Evolutionary conservation across 2,329 filamentous ascomycete species (phyloP).

Genomic region (Dryadomyces quercus-mongolicae): DNA sequence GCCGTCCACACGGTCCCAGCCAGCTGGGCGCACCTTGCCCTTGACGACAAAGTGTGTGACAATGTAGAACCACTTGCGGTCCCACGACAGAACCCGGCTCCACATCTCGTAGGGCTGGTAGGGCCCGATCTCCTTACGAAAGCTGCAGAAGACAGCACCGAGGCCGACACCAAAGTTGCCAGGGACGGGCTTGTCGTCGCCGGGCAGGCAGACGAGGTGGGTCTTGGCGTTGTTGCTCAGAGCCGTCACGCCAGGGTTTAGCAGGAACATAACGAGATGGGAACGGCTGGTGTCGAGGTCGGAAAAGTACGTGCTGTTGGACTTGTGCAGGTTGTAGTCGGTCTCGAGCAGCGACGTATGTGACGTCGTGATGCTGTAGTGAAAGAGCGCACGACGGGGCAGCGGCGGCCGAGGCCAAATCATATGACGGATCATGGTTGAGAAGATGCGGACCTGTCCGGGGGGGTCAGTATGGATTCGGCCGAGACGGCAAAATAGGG

Average conservation of each 20-base stretch:
- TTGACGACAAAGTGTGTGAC: constrained; percentile 60
- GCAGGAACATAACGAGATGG: constrained; percentile 61
- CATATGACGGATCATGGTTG: constrained; percentile 21
- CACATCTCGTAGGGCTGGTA: constrained; percentile 63
- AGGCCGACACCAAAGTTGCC: constrained; percentile 52
- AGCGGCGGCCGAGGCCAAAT: constrained; percentile 14
- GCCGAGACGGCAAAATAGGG: no score
- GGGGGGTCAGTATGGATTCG: not conserved
- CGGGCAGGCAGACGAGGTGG: constrained; percentile 34
- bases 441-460: constrained; percentile 21
- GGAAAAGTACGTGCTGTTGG: constrained; percentile 62
- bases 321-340: constrained; percentile 29
- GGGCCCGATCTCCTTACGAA: constrained; percentile 60
- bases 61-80: constrained; percentile 72
- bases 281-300: constrained; percentile 77
- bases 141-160: constrained; percentile 61
- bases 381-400: constrained; percentile 21
- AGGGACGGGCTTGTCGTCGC: constrained; percentile 24
- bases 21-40: constrained; percentile 41
- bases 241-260: constrained; percentile 44
- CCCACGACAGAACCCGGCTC: constrained; percentile 59
- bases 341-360: constrained; percentile 22
- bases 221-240: constrained; percentile 35
- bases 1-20: constrained; percentile 33
- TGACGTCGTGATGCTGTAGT: constrained; percentile 20